Base-by-base conservation (phyloP, 257 asterid genomes). In the Solanum virginianum region DNA sequence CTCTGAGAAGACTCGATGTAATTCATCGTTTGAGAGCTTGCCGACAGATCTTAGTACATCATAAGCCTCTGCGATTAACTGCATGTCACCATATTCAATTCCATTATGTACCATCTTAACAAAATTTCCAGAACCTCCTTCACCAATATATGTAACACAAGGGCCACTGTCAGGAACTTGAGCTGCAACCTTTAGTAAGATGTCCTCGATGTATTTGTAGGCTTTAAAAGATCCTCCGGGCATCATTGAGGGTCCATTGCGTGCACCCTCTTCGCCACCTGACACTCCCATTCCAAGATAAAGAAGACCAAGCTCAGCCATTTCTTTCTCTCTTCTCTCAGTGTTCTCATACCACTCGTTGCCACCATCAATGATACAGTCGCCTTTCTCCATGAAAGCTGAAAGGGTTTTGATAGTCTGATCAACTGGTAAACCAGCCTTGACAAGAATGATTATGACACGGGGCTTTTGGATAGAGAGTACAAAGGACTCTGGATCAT, bases 211-310 rank as follows among this genome's bases (percentile, higher is more conserved):
- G 85, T 95, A 82, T 84, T 93, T 94, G 93, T 88, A 95, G 69
- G 98, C 99, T 80, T 93, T 94, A 4, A 87, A 66, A 62, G 99
- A 94, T 10, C 99, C 99, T 43, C 98, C 99, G 1, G 99, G 99
- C 99, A 96, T 96, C 91, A 96, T 59, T 72, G 98, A 96, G 3
- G 99, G 99, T 18, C 99, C 99, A 8, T 92, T 89, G 45, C 98
- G 89, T 18, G 99, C 99, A 57, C 98, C 99, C 81, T 96, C 99
- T 89, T 96, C 98, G 1, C 99, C 99, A 22, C 99, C 99, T 1
- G 98, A 96, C 85, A 96, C 99, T 53, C 99, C 99, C 99, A 96
- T 96, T 69, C 99, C 99, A 6, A 96, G 98, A 90, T 96, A 96
- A 83, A 91, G 91, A 62, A 93, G 89, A 18, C 98, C 98, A 14